Base-by-base conservation (phyloP, 345 rosid species). In the Diplotaxis tenuifolia region DNA sequence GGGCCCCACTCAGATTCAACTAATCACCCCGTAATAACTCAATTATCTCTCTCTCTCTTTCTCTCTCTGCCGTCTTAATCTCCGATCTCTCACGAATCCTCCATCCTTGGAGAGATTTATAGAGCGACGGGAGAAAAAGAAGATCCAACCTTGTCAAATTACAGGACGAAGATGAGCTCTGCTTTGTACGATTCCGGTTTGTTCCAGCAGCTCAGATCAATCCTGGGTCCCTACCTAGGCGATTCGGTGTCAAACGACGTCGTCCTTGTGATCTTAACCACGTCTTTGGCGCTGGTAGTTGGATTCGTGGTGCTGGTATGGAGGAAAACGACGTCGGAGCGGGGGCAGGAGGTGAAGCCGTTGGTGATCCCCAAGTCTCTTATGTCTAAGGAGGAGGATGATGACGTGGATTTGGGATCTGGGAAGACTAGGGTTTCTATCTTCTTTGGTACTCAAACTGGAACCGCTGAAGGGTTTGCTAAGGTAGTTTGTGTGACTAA, bases 381-480 rank as follows among this genome's bases (percentile, higher is more conserved):
- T 14, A 34, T 72, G 47, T 27, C 67, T 19, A 78, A 80, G 69
- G 83, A 69, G 14, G 84, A 84, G 12, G 89, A 90, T 0, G 82
- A 67, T 0, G 97, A 89, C 28, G 75, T 58, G 9, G 88, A 83
- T 70, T 75, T 50, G 22, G 86, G 72, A 19, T 77, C 85, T 42
- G 93, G 89, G 16, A 84, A 84, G 84, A 85, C 76, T 10, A 82
- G 83, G 55, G 91, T 90, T 74, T 79, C 90, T 61, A 73, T 90
- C 61, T 82, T 90, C 75, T 90, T 80, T 64, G 96, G 93, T 61
- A 90, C 96, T 5, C 96, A 90, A 80, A 90, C 96, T 34, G 96
- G 96, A 29, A 90, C 93, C 0, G 94, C 96, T 2, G 96, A 86
- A 71, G 96, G 94, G 20, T 88, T 90, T 62, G 86, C 96, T 21